Percentiles rank a stretch among this genome's conserved stretches.
These are phyloP conservation scores for Phialophora chinensis DNA, from an alignment of 2,329 filamentous ascomycete species.

Conservation along the genomic window DNA sequence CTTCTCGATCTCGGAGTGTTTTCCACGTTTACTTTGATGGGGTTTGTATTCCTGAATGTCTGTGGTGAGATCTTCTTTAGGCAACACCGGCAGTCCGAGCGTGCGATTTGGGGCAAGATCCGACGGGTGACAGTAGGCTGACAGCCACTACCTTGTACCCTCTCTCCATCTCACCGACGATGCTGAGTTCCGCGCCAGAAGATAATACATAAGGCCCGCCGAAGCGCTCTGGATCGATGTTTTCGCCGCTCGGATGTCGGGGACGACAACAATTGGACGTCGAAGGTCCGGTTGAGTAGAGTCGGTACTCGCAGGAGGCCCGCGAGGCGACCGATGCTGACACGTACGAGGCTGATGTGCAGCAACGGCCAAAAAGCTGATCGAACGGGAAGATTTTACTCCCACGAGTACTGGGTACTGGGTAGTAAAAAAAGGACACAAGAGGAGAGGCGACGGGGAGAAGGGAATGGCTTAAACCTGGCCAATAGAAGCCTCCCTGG, in stretches of 20 bases:
- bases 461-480: not conserved
- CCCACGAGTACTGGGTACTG: not conserved
- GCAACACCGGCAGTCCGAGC: not conserved
- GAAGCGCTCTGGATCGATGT: not conserved
- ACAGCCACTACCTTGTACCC: not conserved
- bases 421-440: not conserved
- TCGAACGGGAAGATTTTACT: not conserved
- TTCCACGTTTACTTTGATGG: not conserved
- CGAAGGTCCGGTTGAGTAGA: not conserved
- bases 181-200: not conserved
- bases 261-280: not conserved
- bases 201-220: not conserved
- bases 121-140: not conserved
- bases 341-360: constrained; percentile 5
- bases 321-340: constrained; percentile 1
- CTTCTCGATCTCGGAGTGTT: not conserved
- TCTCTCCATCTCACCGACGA: not conserved
- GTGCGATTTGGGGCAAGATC: not conserved
- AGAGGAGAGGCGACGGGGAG: not conserved
- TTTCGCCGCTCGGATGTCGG: constrained; percentile 4
- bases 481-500: not conserved
- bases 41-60: not conserved
- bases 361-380: not conserved
- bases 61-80: not conserved
- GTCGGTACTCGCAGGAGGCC: not conserved